Conservation (phyloP, 352 stramenopile genomes). For the Blastocystis sp. region DNA sequence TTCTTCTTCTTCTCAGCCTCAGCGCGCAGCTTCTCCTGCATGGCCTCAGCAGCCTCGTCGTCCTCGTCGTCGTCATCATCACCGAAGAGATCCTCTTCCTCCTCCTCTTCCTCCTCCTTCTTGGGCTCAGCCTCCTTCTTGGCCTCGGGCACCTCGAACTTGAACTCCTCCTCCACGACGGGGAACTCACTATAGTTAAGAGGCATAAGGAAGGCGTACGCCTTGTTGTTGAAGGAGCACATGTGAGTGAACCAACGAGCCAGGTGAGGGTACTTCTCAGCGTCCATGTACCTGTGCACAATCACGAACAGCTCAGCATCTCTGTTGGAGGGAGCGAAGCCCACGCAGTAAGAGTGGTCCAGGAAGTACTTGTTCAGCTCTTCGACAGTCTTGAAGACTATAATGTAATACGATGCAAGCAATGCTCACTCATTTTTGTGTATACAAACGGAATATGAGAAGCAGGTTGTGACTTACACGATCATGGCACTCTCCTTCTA, state of each 20-base stretch:
- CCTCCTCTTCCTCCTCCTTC: too few relatives aligned
- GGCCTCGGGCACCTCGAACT: neutral
- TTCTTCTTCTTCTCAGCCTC: too few relatives aligned
- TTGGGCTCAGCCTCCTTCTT: too few relatives aligned
- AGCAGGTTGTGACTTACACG: too few relatives aligned
- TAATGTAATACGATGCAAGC: neutral
- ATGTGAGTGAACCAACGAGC: slow-evolving; percentile 66
- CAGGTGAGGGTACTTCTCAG: slow-evolving; percentile 53
- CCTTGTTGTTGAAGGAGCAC: slow-evolving; percentile 34
- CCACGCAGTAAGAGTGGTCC: slow-evolving; percentile 45
- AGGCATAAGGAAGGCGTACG: neutral
- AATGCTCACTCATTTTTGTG: too few relatives aligned
- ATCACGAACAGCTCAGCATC: slow-evolving; percentile 39
- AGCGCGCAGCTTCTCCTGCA: too few relatives aligned
- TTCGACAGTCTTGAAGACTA: slow-evolving; percentile 53
- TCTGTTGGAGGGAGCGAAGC: neutral
- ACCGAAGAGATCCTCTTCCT: too few relatives aligned
- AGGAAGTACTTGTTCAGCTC: slow-evolving; percentile 58
- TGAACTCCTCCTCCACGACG: neutral
- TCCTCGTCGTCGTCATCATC: too few relatives aligned
- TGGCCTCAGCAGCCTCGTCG: too few relatives aligned
- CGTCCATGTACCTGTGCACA: slow-evolving; percentile 30
- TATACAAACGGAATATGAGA: too few relatives aligned
- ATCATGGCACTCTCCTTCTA: too few relatives aligned
- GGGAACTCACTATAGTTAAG: too few relatives aligned